Evolutionary conservation across 176 grass and related monocot genomes (phyloP).

Genomic region (Tillandsia fasciculata): DNA sequence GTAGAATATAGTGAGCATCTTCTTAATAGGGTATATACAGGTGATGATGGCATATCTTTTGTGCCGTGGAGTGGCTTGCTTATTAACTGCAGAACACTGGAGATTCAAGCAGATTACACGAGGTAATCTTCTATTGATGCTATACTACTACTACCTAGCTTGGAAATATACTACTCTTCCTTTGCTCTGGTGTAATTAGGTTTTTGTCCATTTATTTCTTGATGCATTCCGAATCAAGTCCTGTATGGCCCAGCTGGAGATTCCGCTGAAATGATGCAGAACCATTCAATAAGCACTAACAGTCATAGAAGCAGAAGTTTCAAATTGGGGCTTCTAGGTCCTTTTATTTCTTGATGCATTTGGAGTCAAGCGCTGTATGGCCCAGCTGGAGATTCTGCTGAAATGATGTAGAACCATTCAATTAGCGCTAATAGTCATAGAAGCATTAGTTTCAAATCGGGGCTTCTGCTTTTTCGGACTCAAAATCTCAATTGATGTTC

Average conservation of each 20-base stretch:
- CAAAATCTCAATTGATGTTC: no score
- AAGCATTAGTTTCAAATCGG: no score
- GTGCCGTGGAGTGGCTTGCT: slow-evolving; percentile 96
- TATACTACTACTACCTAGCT: not conserved
- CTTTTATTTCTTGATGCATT: not conserved
- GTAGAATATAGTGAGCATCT: slow-evolving; percentile 21
- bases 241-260: no score
- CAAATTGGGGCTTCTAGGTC: not conserved
- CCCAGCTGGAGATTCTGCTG: no score
- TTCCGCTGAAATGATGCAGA: no score
- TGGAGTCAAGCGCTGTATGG: no score
- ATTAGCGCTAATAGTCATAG: no score
- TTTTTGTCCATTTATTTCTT: not conserved
- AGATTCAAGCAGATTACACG: slow-evolving; percentile 99
- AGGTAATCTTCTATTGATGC: slow-evolving; percentile 28
- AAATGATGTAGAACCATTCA: no score
- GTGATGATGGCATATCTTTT: slow-evolving; percentile 68
- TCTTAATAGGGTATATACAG: slow-evolving; percentile 46
- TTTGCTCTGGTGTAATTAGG: not conserved
- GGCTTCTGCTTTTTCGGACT: no score
- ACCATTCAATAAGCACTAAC: no score
- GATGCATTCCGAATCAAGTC: not conserved
- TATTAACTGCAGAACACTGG: slow-evolving; percentile 72
- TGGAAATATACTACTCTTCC: not conserved
- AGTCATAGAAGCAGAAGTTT: no score